phyloP scores from a whole-genome alignment of 1,284 basidiomycete species.

The Sporisorium exsertum region DNA sequence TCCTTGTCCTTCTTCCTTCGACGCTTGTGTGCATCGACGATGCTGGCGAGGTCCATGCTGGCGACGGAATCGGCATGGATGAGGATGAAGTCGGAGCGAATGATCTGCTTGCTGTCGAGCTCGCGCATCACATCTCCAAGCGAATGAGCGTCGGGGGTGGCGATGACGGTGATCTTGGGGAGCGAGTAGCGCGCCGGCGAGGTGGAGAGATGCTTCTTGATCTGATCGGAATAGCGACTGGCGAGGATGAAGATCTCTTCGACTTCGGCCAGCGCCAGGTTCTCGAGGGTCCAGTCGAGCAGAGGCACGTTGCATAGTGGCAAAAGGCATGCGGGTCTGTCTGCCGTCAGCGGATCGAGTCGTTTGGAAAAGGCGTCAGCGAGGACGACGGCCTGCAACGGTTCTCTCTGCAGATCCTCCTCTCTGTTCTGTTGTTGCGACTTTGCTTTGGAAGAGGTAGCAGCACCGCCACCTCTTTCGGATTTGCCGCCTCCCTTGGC shows the following conservation, averaged over 20 bases:
- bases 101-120: conserved; percentile 86
- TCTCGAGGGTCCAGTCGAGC: conserved; percentile 95
- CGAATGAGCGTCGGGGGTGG: conserved; percentile 88
- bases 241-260: conserved; percentile 94
- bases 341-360: conserved; percentile 83
- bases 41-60: conserved; percentile 88
- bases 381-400: conserved; percentile 87
- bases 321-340: conserved; percentile 76
- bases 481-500: conserved; percentile 28
- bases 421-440: conserved; percentile 46
- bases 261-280: conserved; percentile 88
- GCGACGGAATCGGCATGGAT: conserved; percentile 94
- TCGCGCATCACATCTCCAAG: conserved; percentile 96
- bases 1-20: conserved; percentile 87
- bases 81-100: conserved; percentile 82
- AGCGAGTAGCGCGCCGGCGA: conserved; percentile 62
- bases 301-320: conserved; percentile 93
- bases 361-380: conserved; percentile 95
- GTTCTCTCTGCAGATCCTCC: conserved; percentile 64
- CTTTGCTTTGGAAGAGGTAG: conserved; percentile 36
- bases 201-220: conserved; percentile 76
- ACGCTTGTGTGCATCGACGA: conserved; percentile 88
- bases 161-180: conserved; percentile 77
- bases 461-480: conserved; percentile 5
- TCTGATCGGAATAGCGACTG: conserved; percentile 69